phyloP scores from a whole-genome alignment of 257 asterid species.

The Lavandula angustifolia region DNA sequence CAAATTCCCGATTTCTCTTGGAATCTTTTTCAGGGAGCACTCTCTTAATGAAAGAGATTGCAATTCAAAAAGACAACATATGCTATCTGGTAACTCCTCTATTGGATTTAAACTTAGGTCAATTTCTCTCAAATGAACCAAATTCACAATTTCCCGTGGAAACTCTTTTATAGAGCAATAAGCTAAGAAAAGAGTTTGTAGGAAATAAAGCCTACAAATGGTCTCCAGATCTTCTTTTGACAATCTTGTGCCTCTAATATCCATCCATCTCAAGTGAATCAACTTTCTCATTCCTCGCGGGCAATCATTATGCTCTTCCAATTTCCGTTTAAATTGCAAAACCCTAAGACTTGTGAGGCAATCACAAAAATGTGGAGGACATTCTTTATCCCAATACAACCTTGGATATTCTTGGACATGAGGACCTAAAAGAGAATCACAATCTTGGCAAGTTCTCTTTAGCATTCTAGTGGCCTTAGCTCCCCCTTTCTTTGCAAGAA shows the following conservation, averaged over 20 bases:
- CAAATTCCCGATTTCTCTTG: no score
- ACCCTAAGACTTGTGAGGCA: slow-evolving; percentile 15
- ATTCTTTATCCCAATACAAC: neutral
- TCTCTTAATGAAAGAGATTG: neutral
- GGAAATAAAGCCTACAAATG: slow-evolving; percentile 13
- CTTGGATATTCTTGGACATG: neutral
- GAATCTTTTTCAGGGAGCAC: no score
- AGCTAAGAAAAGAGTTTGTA: slow-evolving; percentile 19
- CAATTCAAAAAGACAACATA: slow-evolving; percentile 32
- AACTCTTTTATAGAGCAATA: neutral
- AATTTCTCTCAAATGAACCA: no score
- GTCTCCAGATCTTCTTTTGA: neutral
- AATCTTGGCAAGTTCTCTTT: neutral
- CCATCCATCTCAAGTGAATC: slow-evolving; percentile 34
- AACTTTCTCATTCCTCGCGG: slow-evolving; percentile 27
- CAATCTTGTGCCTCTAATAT: neutral
- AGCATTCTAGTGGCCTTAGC: no score
- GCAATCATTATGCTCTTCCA: neutral
- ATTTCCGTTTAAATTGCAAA: neutral
- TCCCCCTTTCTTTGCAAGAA: neutral
- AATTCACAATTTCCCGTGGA: slow-evolving; percentile 23
- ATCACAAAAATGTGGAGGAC: neutral
- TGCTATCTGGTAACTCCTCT: slow-evolving; percentile 32
- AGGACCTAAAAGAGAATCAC: neutral
- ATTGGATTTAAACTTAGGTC: neutral